A percentile compares a stretch with the other conserved stretches of the same genome.
These are phyloP conservation scores for Suhomyces atakaporum DNA, from an alignment of 1,139 yeast species.

Conservation along the genomic window DNA sequence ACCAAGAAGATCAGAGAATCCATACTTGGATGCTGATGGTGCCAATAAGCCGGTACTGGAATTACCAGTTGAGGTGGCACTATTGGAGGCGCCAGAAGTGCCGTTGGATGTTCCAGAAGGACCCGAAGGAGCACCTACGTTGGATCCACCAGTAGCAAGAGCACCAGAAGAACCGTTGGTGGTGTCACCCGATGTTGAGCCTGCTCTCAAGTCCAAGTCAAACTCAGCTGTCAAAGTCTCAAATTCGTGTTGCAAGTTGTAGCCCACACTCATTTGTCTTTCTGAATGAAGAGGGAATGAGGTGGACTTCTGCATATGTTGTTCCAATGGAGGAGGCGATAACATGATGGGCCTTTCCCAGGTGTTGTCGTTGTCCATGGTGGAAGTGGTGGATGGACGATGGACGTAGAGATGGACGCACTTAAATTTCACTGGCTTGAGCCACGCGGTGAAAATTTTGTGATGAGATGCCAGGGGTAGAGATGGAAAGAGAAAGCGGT, in stretches of 20 bases:
- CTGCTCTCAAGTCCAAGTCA: constrained; percentile 42
- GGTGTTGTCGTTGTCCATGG: constrained; percentile 16
- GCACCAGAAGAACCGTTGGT: constrained; percentile 28
- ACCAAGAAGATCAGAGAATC: constrained; percentile 20
- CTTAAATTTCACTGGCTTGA: not conserved
- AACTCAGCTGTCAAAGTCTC: constrained; percentile 50
- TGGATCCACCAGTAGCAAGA: constrained; percentile 12
- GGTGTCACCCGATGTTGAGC: too few species aligned
- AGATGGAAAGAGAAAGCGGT: not conserved
- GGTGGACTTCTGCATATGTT: constrained; percentile 9
- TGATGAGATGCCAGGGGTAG: constrained; percentile 11
- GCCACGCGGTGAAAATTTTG: constrained; percentile 15
- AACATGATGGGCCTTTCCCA: constrained; percentile 40
- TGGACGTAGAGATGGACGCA: not conserved
- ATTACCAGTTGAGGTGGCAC: constrained; percentile 10
- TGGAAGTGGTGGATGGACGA: constrained; percentile 3
- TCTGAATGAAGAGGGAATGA: constrained; percentile 21
- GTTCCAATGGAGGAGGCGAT: constrained; percentile 44
- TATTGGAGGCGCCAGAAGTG: constrained; percentile 1
- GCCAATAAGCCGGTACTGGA: constrained; percentile 24
- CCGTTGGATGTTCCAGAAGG: not conserved
- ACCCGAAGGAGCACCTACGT: too few species aligned
- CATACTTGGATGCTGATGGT: constrained; percentile 26
- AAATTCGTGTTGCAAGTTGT: constrained; percentile 49
- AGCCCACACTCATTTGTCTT: constrained; percentile 47